A percentile compares a stretch with the other conserved stretches of the same genome.
Evolutionary conservation across 441 rosid species (phyloP).

Genomic region (Francoa sonchifolia): DNA sequence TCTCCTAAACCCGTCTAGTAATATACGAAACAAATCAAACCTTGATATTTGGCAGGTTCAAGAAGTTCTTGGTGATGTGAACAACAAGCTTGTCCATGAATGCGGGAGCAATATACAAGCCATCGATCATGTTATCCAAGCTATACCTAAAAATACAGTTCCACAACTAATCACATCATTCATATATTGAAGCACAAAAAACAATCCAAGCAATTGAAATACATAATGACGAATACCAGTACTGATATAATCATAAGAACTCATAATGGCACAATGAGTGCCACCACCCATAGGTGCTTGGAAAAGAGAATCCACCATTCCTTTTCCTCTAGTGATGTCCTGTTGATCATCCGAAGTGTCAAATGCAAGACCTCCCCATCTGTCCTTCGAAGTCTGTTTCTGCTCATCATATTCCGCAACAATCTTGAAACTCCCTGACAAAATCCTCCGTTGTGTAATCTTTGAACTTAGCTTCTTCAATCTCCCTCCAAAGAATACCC

Average conservation of each 20-base stretch:
- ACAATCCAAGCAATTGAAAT: too few species aligned
- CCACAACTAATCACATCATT: not conserved
- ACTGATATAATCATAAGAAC: conserved; percentile 71
- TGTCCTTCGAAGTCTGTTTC: conserved; percentile 40
- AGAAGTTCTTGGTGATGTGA: conserved; percentile 92
- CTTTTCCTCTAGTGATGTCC: conserved; percentile 87
- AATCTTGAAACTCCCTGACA: conserved; percentile 14
- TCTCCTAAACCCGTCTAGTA: too few species aligned
- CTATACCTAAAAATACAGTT: conserved; percentile 45
- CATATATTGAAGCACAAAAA: not conserved
- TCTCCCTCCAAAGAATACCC: conserved; percentile 18
- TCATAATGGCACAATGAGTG: conserved; percentile 66
- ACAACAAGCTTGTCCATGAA: conserved; percentile 98
- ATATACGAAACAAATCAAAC: conserved; percentile 13
- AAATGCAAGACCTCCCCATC: conserved; percentile 56
- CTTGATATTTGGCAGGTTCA: conserved; percentile 85
- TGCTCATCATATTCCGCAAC: conserved; percentile 25
- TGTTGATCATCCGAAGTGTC: conserved; percentile 88
- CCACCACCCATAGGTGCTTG: conserved; percentile 72
- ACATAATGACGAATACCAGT: conserved; percentile 57
- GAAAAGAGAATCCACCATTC: conserved; percentile 81
- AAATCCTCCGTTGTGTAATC: conserved; percentile 6
- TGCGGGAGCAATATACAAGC: conserved; percentile 82
- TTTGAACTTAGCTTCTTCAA: conserved; percentile 18
- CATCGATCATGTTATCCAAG: conserved; percentile 73